A percentile compares a stretch with the other conserved stretches of the same genome.
Conservation (phyloP, 805 yeast species). For the Nakazawaea populi region DNA sequence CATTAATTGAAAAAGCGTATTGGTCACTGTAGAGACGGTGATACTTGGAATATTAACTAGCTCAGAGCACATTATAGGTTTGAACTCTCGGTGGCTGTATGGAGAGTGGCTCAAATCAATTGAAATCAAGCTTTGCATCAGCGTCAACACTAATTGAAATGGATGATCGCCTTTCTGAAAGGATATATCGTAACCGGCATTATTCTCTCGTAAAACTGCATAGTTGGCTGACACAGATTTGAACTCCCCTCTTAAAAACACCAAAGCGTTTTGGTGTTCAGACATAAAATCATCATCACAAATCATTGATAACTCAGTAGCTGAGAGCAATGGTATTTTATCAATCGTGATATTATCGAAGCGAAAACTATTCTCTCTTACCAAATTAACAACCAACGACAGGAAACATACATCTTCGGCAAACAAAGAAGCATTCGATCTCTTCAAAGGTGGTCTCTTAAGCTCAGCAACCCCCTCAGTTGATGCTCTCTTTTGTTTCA, state of each 20-base stretch:
- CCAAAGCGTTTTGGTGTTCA: constrained; percentile 4
- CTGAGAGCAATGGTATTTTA: constrained; percentile 20
- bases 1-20: constrained; percentile 29
- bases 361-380: constrained; percentile 17
- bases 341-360: constrained; percentile 18
- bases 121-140: constrained; percentile 29
- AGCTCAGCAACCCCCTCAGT: no score
- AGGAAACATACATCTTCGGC: constrained; percentile 10
- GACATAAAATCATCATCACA: background rate
- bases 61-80: constrained; percentile 21
- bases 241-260: constrained; percentile 14
- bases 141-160: constrained; percentile 27
- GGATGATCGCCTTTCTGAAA: constrained; percentile 38
- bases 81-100: constrained; percentile 10
- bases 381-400: constrained; percentile 16
- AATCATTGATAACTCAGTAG: constrained; percentile 9
- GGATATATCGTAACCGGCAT: constrained; percentile 40
- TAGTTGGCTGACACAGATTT: constrained; percentile 15
- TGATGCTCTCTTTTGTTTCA: background rate
- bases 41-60: constrained; percentile 27
- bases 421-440: background rate
- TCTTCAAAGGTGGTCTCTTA: background rate
- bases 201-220: constrained; percentile 15
- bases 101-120: constrained; percentile 17
- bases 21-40: constrained; percentile 32